These are phyloP conservation scores for Scheffersomyces lignosus DNA, from an alignment of 805 yeast species.

Conservation along the genomic window DNA sequence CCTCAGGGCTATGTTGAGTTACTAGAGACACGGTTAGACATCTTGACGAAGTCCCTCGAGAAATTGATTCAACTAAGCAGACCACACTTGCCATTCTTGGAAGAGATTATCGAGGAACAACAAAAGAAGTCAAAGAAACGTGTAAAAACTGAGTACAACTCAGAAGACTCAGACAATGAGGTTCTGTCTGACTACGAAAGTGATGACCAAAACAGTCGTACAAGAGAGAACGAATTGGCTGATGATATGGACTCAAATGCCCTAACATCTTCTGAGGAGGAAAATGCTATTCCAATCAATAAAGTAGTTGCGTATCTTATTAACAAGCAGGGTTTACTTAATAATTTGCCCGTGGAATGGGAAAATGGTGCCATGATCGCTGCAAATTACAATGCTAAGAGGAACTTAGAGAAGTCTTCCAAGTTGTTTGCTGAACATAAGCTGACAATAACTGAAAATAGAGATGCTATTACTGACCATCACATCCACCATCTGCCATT, in stretches of 20 bases:
- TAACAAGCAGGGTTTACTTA: conserved; percentile 38
- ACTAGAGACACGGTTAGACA: conserved; percentile 55
- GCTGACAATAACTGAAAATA: conserved; percentile 5
- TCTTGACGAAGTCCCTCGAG: conserved; percentile 52
- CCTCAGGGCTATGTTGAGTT: conserved; percentile 64
- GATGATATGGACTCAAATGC: conserved; percentile 3
- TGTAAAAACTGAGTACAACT: background rate
- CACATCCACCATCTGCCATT: background rate
- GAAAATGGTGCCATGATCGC: conserved; percentile 45
- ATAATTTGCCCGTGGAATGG: conserved; percentile 45
- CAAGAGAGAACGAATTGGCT: background rate
- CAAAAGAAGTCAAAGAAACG: background rate
- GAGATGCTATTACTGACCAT: background rate
- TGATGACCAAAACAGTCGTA: background rate
- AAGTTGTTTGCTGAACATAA: conserved; percentile 36
- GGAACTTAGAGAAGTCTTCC: conserved; percentile 25
- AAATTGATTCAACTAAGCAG: conserved; percentile 27
- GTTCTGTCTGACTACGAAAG: background rate
- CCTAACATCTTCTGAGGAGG: conserved; percentile 4
- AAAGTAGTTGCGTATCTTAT: conserved; percentile 46
- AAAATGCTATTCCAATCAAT: conserved; percentile 42
- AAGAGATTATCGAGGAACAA: conserved; percentile 16
- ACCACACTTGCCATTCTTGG: conserved; percentile 28
- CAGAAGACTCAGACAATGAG: background rate
- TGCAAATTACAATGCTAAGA: conserved; percentile 28